Conservation (phyloP, 2,329 filamentous ascomycete genomes). For the Achaetomium macrosporum region DNA sequence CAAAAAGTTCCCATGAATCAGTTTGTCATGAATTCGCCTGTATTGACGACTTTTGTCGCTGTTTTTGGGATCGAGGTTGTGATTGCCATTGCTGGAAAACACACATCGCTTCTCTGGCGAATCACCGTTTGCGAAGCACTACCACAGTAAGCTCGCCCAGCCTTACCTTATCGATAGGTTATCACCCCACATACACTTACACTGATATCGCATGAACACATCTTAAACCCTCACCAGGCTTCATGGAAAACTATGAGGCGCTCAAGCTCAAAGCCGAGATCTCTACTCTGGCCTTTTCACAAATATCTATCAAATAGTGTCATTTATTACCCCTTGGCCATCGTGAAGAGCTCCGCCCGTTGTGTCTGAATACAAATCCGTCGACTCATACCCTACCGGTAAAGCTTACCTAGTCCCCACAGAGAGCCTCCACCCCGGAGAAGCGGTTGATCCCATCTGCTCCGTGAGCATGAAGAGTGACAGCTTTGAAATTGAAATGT, state of each 20-base stretch:
- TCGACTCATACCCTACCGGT: too few species aligned
- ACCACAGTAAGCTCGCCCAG: not conserved
- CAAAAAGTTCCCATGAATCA: not conserved
- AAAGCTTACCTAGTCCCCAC: too few species aligned
- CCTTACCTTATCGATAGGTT: constrained; percentile 11
- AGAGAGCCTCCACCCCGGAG: too few species aligned
- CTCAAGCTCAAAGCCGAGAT: too few species aligned
- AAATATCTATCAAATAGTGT: too few species aligned
- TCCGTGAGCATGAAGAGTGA: not conserved
- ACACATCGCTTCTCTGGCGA: not conserved
- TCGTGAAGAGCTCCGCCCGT: too few species aligned
- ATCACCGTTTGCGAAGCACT: not conserved
- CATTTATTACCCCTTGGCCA: too few species aligned
- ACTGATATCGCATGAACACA: not conserved
- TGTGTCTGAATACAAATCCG: too few species aligned
- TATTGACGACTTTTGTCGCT: not conserved
- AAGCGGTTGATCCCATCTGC: too few species aligned
- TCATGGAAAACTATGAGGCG: too few species aligned
- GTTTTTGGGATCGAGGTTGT: not conserved
- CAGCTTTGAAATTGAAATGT: not conserved
- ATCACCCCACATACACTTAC: not conserved
- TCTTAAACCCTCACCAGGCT: too few species aligned
- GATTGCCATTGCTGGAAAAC: not conserved
- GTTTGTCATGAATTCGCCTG: not conserved
- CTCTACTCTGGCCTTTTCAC: too few species aligned